Evolutionary conservation across 148 eudicot genomes (phyloP).

Genomic region (Vaccinium myrtillus): DNA sequence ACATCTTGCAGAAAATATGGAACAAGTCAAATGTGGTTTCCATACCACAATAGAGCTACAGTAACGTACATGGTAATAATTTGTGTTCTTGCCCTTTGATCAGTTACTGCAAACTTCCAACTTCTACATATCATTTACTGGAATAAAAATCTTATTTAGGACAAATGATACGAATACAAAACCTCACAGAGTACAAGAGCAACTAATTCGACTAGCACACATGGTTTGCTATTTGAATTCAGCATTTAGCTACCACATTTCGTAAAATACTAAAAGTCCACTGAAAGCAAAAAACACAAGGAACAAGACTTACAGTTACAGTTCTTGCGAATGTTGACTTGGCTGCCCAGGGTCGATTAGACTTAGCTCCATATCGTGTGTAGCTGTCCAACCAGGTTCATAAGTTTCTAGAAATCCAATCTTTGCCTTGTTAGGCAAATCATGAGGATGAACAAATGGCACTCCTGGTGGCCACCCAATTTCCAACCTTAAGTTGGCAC

Average conservation of each 20-base stretch:
- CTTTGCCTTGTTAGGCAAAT: slow-evolving; percentile 98
- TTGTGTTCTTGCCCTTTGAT: background rate
- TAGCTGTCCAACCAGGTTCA: slow-evolving; percentile 98
- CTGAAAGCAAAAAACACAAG: slow-evolving; percentile 4
- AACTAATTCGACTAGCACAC: background rate
- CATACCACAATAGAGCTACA: background rate
- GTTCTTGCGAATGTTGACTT: slow-evolving; percentile 50
- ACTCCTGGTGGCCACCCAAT: slow-evolving; percentile 98
- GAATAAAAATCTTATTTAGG: background rate
- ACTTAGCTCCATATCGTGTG: slow-evolving; percentile 85
- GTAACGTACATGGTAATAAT: background rate
- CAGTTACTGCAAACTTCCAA: background rate
- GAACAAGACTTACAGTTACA: slow-evolving; percentile 39
- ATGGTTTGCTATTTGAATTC: background rate
- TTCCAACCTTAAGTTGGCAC: slow-evolving; percentile 82
- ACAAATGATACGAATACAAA: background rate
- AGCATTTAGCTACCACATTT: background rate
- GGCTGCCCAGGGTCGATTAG: slow-evolving; percentile 72
- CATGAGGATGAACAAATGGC: slow-evolving; percentile 99
- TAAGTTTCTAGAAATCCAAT: slow-evolving; percentile 94
- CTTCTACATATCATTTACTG: background rate
- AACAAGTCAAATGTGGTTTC: background rate
- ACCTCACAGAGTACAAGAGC: background rate
- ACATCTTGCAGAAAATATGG: background rate
- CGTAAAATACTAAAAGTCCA: background rate